phyloP scores from a whole-genome alignment of 768 basidiomycete species.

The Mycena alexandri region DNA sequence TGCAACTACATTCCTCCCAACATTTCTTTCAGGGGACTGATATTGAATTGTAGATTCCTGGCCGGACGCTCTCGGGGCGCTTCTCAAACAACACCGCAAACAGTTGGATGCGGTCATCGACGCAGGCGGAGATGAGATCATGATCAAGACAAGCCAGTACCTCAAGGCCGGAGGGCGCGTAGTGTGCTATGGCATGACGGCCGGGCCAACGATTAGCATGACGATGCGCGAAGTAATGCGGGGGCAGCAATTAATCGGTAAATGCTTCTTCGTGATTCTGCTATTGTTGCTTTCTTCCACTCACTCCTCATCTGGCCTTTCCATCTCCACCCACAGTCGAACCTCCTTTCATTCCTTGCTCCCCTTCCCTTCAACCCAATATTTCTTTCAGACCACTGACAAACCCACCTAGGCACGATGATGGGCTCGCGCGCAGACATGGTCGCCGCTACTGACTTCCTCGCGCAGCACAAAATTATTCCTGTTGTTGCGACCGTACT shows the following conservation, averaged over 20 bases:
- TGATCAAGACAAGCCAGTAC: slow-evolving; percentile 59
- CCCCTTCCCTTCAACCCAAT: too few relatives aligned
- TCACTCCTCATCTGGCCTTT: too few relatives aligned
- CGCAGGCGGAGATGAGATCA: slow-evolving; percentile 77
- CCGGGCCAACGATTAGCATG: slow-evolving; percentile 67
- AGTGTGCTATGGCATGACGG: slow-evolving; percentile 80
- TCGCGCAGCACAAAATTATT: slow-evolving; percentile 72
- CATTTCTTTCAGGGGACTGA: too few relatives aligned
- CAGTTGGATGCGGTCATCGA: slow-evolving; percentile 75
- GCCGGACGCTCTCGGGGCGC: slow-evolving; percentile 59
- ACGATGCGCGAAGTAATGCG: slow-evolving; percentile 87
- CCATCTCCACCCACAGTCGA: too few relatives aligned
- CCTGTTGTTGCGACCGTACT: slow-evolving; percentile 80
- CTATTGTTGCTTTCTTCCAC: background rate
- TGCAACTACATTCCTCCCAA: too few relatives aligned
- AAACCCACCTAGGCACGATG: slow-evolving; percentile 69
- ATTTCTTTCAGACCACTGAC: too few relatives aligned
- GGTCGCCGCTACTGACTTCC: slow-evolving; percentile 76
- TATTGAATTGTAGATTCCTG: slow-evolving; percentile 54
- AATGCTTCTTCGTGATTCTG: slow-evolving; percentile 30
- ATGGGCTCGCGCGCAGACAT: slow-evolving; percentile 89
- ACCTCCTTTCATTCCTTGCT: too few relatives aligned
- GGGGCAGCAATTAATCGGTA: slow-evolving; percentile 81
- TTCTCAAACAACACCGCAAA: slow-evolving; percentile 53
- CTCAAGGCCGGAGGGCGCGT: slow-evolving; percentile 71